Evolutionary conservation across 805 yeast genomes (phyloP), one percentile per base, ranked within the genome.

Genomic region (Saturnispora galanensis): DNA sequence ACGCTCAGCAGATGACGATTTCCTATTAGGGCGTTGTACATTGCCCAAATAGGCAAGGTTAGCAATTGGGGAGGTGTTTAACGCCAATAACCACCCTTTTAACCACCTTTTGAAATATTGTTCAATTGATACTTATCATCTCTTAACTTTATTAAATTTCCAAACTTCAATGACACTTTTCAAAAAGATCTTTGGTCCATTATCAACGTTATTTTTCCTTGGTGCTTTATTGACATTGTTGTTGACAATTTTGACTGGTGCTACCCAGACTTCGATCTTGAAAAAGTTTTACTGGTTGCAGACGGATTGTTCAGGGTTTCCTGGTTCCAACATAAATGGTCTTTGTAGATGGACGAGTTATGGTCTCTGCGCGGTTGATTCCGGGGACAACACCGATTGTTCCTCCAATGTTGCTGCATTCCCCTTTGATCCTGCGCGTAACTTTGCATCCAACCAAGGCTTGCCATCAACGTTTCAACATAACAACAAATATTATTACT

Each of bases 301-400:
- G 57, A 95, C 87, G 26, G 81, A 79, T 55, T 87, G 96, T 41
- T 57, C 74, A 4, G 64, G 60, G 35, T 74, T 81, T 47, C 45
- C 70, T 52, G 60, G 64, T 36, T 71, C 77, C 2, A 66, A 69
- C 46, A 65, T 71, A 28, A 45, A 54, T 3, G 58, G 63, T 12
- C 68, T 86, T 3, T 51, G 54, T 33, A 77, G 89, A 55, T 89
- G 96, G 96, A 83, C 89, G 10, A 76, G 76, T 63, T 89, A 90
- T 74, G 79, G 81, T 50, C 69, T 71, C 41, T 74, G 80, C 55
- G 59, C 54, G 33, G 56, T 55, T 12, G 59, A 67, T 47, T 70
- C 73, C 50, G 74, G 75, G 45, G 8, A 40, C 2, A 70, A 77
- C 62, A 38, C 53, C 28, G 58, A 69, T 52, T 87, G 87, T 65